phyloP scores from a whole-genome alignment of 306 rosid species.

The Geum urbanum region DNA sequence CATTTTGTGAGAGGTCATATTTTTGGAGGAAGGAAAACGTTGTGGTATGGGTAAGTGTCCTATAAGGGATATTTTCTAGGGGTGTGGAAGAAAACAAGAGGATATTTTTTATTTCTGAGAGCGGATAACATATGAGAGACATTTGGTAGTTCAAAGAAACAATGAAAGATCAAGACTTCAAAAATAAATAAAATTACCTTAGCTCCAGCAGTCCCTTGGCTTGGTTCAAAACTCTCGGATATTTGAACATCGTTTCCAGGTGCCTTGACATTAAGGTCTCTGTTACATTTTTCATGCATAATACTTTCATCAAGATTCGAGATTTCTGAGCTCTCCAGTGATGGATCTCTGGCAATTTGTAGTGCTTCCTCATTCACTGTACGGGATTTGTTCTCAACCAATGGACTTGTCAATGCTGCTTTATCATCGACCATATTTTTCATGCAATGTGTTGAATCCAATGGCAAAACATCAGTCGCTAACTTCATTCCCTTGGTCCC shows the following conservation, averaged over 20 bases:
- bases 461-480: conserved; percentile 24
- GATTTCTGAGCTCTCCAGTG: conserved; percentile 34
- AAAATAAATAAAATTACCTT: conserved; percentile 33
- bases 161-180: not conserved
- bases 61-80: not conserved
- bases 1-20: not conserved
- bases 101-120: not conserved
- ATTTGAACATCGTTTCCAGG: conserved; percentile 29
- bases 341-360: conserved; percentile 23
- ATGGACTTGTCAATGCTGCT: conserved; percentile 30
- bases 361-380: conserved; percentile 32
- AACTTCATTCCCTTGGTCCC: conserved; percentile 23
- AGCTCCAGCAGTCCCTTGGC: conserved; percentile 29
- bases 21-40: not conserved
- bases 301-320: conserved; percentile 23
- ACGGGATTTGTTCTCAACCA: conserved; percentile 23
- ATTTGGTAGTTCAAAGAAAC: not conserved
- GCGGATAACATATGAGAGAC: not conserved
- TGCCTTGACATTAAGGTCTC: conserved; percentile 31
- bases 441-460: conserved; percentile 23
- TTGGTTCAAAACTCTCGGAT: conserved; percentile 37
- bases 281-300: conserved; percentile 22
- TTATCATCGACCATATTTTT: conserved; percentile 28
- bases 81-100: not conserved
- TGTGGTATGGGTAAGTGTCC: not conserved